Evolutionary conservation across 2,329 filamentous ascomycete genomes (phyloP), one percentile per base, ranked within the genome.

Genomic region (Ramularia endophylla): DNA sequence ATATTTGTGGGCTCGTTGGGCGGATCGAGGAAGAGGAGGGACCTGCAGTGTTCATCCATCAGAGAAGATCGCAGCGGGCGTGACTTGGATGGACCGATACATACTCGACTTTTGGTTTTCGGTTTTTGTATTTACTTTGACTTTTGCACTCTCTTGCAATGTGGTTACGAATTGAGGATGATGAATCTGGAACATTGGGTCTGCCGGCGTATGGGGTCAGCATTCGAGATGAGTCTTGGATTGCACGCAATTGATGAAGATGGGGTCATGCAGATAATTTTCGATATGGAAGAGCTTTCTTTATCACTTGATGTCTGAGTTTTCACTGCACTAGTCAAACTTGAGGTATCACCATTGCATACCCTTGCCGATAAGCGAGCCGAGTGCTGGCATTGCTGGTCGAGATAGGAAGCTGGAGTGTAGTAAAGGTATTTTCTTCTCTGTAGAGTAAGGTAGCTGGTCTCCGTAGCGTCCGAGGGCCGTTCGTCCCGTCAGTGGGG

Each of bases 131-230:
- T 40, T 34, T 48, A 38, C 34, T 41, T 27, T 43, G 38, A 40
- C 36, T 29, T 27, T 36, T 46, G 38, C 28, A 28, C 28, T 45
- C 39, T 48, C 42, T 47, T 43, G 37, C 43, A 27, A 46, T 35
- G 44, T 29, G 38, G 33, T 33, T 36, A 43, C 40, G 44, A 40
- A 34, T 32, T 41, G 44, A 48, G 35, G 29, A 42, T 44, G 34
- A 47, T 29, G 32, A 34, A 34, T 34, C 9, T 34, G 17, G 22
- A 11, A 25, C 32, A 19, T 20, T 34, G 13, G 32, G 20, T 34
- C 9, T 17, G 32, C 13, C 17, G 32, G 17, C 37, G 34, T 36
- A 19, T 29, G 22, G 29, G 33, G 38, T 34, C 36, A 30, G 35
- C 33, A 34, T 19, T 32, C 30, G 18, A 13, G 32, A 19, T 33